phyloP scores from a whole-genome alignment of 495 filamentous ascomycete species.

The Xylaria flabelliformis region DNA sequence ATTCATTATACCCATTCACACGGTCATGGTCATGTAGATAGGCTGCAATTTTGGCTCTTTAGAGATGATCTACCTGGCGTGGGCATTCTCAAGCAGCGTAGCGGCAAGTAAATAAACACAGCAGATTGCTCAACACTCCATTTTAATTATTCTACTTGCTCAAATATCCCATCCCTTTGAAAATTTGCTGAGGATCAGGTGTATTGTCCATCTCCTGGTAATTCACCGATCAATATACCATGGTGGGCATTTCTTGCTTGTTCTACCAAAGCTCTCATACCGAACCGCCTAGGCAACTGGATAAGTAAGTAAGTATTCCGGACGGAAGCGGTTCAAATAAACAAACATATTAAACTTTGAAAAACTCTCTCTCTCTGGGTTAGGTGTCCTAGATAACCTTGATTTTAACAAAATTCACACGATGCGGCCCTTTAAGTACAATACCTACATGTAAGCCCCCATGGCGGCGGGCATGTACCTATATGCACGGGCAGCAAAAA shows the following conservation, averaged over 20 bases:
- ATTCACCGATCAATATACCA: background rate
- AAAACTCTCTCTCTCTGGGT: background rate
- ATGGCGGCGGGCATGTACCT: no score
- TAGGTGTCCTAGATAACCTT: background rate
- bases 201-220: background rate
- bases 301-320: background rate
- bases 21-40: background rate
- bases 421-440: no score
- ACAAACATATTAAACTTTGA: background rate
- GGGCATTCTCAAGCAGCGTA: background rate
- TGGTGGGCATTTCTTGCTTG: no score
- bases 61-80: constrained; percentile 7
- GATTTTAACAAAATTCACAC: background rate
- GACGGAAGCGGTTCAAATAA: background rate
- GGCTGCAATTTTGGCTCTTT: background rate
- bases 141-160: background rate
- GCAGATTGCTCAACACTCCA: background rate
- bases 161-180: background rate
- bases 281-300: background rate
- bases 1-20: background rate
- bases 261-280: no score
- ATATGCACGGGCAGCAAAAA: background rate
- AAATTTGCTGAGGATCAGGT: background rate
- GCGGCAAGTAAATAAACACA: background rate
- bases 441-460: background rate